Conservation (phyloP, 2,329 filamentous ascomycete genomes). For the Paraphoma chrysanthemicola region DNA sequence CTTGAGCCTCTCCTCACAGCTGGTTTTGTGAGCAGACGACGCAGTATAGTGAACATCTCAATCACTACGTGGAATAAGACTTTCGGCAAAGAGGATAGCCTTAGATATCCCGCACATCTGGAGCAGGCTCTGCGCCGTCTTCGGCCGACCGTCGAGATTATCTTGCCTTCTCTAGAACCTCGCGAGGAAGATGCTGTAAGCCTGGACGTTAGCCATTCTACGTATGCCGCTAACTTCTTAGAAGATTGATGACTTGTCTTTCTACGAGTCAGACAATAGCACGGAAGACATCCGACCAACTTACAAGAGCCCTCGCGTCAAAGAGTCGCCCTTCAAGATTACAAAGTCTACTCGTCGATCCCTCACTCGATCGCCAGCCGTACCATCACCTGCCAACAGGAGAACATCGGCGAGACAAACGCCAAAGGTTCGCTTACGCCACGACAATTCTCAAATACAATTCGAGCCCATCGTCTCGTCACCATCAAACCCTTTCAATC, state of each 20-base stretch:
- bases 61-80: slow-evolving; percentile 73
- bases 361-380: slow-evolving; percentile 34
- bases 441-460: slow-evolving; percentile 83
- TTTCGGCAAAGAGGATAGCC: slow-evolving; percentile 65
- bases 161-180: slow-evolving; percentile 57
- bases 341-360: slow-evolving; percentile 29
- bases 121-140: slow-evolving; percentile 68
- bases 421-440: slow-evolving; percentile 66
- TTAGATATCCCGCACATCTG: slow-evolving; percentile 71
- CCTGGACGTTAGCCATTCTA: slow-evolving; percentile 46
- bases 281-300: slow-evolving; percentile 15
- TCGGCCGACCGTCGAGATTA: slow-evolving; percentile 60
- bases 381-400: slow-evolving; percentile 24
- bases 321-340: slow-evolving; percentile 37
- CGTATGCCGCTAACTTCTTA: slow-evolving; percentile 44
- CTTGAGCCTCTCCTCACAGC: slow-evolving; percentile 60
- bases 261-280: slow-evolving; percentile 51
- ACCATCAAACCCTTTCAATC: slow-evolving; percentile 50
- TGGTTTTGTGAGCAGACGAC: slow-evolving; percentile 61
- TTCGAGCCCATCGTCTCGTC: slow-evolving; percentile 74
- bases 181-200: slow-evolving; percentile 47
- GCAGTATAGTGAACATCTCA: slow-evolving; percentile 58
- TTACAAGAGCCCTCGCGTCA: slow-evolving; percentile 29
- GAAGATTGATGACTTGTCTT: slow-evolving; percentile 27
- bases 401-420: slow-evolving; percentile 36